A percentile compares a stretch with the other conserved stretches of the same genome.
Evolutionary conservation across 2,329 filamentous ascomycete genomes (phyloP).

Genomic region (Colletotrichum truncatum): DNA sequence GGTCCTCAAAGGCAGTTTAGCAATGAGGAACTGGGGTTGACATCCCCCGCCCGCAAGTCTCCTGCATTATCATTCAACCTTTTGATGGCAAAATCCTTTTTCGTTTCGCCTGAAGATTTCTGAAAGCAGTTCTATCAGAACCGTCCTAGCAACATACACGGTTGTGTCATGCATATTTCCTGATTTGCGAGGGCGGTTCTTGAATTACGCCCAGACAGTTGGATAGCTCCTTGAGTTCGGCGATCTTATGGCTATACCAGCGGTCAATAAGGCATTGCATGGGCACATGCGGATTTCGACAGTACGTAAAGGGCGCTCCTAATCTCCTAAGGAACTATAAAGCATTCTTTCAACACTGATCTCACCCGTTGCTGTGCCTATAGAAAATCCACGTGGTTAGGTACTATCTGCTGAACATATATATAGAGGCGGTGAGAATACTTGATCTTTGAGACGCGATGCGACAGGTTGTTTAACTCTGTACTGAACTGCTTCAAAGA

Average conservation of each 20-base stretch:
- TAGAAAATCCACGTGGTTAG: no score
- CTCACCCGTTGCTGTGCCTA: no score
- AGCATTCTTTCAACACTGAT: no score
- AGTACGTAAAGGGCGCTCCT: neutral
- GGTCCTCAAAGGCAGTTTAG: no score
- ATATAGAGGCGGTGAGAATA: neutral
- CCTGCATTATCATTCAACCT: no score
- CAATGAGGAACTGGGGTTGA: no score
- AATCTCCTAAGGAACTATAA: neutral
- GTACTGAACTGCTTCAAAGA: no score
- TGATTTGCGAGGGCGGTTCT: conserved; percentile 38
- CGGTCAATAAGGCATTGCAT: conserved; percentile 43
- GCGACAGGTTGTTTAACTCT: neutral
- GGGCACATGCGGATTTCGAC: conserved; percentile 34
- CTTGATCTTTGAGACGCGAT: neutral
- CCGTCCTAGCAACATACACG: conserved; percentile 38
- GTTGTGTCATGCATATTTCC: conserved; percentile 40
- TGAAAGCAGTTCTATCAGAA: no score
- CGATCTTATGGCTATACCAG: conserved; percentile 42
- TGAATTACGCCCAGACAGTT: conserved; percentile 36
- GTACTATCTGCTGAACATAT: neutral
- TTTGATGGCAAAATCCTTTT: no score
- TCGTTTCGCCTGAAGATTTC: no score
- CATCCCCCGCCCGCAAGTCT: no score
- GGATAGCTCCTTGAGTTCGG: conserved; percentile 38